These are phyloP conservation scores for Linum trigynum DNA, from an alignment of 345 rosid species.

Conservation along the genomic window DNA sequence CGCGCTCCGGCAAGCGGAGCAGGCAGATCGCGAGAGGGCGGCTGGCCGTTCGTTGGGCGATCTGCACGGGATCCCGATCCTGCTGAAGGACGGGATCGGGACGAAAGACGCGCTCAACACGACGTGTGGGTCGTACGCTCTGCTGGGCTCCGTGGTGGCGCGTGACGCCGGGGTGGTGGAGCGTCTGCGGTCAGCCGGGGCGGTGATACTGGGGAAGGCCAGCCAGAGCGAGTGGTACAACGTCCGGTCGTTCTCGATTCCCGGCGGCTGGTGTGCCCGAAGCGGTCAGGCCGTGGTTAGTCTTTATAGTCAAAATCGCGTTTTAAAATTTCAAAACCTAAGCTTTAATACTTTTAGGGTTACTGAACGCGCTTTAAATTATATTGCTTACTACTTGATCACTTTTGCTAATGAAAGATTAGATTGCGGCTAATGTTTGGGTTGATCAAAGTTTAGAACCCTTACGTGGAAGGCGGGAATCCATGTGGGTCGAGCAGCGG, in stretches of 20 bases:
- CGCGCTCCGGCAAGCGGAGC: constrained; percentile 21
- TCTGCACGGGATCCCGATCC: constrained; percentile 35
- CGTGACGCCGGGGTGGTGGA: constrained; percentile 32
- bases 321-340: constrained; percentile 10
- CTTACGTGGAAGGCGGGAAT: constrained; percentile 5
- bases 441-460: not conserved
- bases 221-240: constrained; percentile 27
- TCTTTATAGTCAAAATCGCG: not conserved
- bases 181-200: constrained; percentile 28
- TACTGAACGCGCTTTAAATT: constrained; percentile 4
- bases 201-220: constrained; percentile 32
- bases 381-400: constrained; percentile 9
- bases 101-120: constrained; percentile 25
- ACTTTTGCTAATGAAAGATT: too few relatives aligned
- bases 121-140: constrained; percentile 30
- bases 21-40: constrained; percentile 19
- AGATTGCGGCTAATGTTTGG: not conserved
- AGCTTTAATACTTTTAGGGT: not conserved
- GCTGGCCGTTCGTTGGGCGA: constrained; percentile 15
- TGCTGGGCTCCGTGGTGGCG: constrained; percentile 27
- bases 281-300: constrained; percentile 26
- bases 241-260: constrained; percentile 16
- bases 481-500: constrained; percentile 25
- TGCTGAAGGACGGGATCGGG: constrained; percentile 33
- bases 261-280: constrained; percentile 34